phyloP scores from a whole-genome alignment of 2,329 filamentous ascomycete species.

The Colletotrichum sp. region DNA sequence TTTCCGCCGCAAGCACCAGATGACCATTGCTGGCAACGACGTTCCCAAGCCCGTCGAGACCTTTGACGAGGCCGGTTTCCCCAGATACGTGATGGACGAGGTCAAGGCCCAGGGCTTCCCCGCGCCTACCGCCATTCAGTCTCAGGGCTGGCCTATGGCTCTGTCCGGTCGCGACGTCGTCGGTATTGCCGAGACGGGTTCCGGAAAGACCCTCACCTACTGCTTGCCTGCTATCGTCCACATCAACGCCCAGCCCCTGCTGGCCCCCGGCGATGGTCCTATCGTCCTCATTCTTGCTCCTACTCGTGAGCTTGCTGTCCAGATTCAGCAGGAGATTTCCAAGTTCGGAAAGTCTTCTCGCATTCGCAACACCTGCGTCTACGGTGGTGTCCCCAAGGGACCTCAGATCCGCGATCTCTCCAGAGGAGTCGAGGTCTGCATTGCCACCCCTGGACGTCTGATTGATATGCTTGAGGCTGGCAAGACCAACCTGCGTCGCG shows the following conservation, averaged over 20 bases:
- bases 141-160: conserved; percentile 99
- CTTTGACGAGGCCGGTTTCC: conserved; percentile 98
- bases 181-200: conserved; percentile 98
- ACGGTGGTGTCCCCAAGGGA: conserved; percentile 98
- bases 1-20: conserved; percentile 86
- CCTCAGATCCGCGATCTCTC: conserved; percentile 95
- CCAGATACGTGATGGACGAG: conserved; percentile 95
- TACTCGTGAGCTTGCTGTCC: conserved; percentile 96
- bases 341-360: conserved; percentile 98
- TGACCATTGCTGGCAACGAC: conserved; percentile 79
- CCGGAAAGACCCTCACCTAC: conserved; percentile 98
- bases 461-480: conserved; percentile 99
- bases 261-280: conserved; percentile 92
- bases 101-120: conserved; percentile 98
- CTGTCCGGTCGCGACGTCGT: conserved; percentile 97
- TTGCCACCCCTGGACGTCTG: conserved; percentile 95
- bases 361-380: conserved; percentile 98
- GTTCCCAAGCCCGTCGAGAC: conserved; percentile 95
- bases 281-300: conserved; percentile 96
- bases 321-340: conserved; percentile 98
- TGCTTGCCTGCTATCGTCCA: conserved; percentile 98
- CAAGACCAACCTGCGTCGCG: conserved; percentile 96
- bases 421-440: conserved; percentile 96
- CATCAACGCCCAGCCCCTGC: conserved; percentile 98
- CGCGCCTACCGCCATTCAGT: conserved; percentile 93